Percentiles rank a stretch among this genome's conserved stretches.
phyloP scores from a whole-genome alignment of 352 stramenopile species.

The Phytophthora tentaculata region DNA sequence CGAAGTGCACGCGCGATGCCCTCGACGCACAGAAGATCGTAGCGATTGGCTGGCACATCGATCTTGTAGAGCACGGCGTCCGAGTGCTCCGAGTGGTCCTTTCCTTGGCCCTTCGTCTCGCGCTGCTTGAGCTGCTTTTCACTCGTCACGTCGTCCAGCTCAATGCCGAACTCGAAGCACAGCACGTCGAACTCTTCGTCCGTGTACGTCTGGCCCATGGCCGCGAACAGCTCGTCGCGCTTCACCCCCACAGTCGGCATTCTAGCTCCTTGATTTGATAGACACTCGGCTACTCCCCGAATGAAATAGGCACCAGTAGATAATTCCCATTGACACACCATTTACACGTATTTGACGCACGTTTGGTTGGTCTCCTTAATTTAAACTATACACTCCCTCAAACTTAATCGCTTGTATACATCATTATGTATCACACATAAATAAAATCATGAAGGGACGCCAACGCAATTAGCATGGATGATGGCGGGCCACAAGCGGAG shows the following conservation, averaged over 20 bases:
- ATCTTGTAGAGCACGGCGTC: conserved; percentile 99
- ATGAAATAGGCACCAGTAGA: conserved; percentile 34
- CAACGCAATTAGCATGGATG: conserved; percentile 24
- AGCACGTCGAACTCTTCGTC: conserved; percentile 99
- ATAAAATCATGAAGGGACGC: conserved; percentile 24
- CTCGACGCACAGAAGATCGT: conserved; percentile 99
- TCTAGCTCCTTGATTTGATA: conserved; percentile 28
- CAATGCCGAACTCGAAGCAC: conserved; percentile 99
- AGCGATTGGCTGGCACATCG: conserved; percentile 99
- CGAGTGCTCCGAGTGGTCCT: conserved; percentile 60
- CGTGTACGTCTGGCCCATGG: conserved; percentile 97
- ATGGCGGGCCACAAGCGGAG: conserved; percentile 41
- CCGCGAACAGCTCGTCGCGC: conserved; percentile 97
- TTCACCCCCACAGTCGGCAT: conserved; percentile 99
- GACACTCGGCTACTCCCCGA: conserved; percentile 20
- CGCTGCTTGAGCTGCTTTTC: conserved; percentile 88
- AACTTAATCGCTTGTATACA: background rate
- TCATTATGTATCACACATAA: background rate
- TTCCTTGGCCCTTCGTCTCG: conserved; percentile 72
- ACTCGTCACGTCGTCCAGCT: conserved; percentile 94
- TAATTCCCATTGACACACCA: conserved; percentile 6
- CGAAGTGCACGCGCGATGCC: conserved; percentile 96
- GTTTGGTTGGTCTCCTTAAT: background rate
- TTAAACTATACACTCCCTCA: no score
- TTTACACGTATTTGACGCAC: background rate